Evolutionary conservation across 257 asterid genomes (phyloP).

Genomic region (Nicotiana tabacum): DNA sequence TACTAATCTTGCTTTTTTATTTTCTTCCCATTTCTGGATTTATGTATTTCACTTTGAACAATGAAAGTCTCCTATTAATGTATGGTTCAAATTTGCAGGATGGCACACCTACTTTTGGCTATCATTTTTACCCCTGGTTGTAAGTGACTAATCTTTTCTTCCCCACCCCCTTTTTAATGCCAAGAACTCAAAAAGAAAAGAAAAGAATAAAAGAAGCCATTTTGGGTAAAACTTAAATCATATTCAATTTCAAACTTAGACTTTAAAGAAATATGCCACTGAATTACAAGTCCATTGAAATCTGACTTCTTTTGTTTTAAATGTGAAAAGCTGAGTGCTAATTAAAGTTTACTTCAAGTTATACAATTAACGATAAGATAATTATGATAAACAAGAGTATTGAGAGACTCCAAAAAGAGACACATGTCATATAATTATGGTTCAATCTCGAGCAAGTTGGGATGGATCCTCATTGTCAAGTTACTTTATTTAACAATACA

Average conservation of each 20-base stretch:
- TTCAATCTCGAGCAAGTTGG: neutral
- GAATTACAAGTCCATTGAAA: neutral
- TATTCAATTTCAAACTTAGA: neutral
- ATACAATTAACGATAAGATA: too few species aligned
- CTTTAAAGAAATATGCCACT: neutral
- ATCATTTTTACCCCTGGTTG: constrained; percentile 71
- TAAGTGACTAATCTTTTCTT: constrained; percentile 28
- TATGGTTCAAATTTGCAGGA: constrained; percentile 44
- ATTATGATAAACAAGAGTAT: too few species aligned
- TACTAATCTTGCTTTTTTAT: neutral
- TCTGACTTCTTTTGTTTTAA: neutral
- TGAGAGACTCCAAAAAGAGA: too few species aligned
- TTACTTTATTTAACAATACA: neutral
- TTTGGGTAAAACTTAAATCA: neutral
- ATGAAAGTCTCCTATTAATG: neutral
- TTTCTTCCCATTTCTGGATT: neutral
- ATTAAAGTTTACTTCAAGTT: too few species aligned
- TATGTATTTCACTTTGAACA: neutral
- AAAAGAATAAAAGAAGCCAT: neutral
- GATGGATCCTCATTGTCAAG: neutral
- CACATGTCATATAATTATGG: neutral
- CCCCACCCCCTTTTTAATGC: neutral
- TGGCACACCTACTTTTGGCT: constrained; percentile 93
- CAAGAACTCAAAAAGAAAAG: neutral
- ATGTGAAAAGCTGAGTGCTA: too few species aligned